Base-by-base conservation (phyloP, 805 yeast species). In the Ogataea allantospora region DNA sequence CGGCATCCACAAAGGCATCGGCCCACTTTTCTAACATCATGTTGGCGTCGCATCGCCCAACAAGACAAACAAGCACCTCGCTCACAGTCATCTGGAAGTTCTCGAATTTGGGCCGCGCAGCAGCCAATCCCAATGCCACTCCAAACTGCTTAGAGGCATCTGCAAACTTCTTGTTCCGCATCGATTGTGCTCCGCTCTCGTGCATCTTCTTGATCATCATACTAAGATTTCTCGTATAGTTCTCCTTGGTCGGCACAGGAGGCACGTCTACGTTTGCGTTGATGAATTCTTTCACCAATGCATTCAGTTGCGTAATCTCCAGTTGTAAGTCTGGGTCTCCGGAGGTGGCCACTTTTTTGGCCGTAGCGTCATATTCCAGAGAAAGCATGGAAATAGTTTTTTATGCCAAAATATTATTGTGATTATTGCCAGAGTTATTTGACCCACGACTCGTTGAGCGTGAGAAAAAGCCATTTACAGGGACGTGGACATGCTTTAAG, bases 401-500 rank as follows among this genome's bases (percentile, higher is more conserved):
- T 27, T 11, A 79, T 82, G 88, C 82, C 79, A 3, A 74, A 80
- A 46, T 84, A 80, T 58, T 83, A 81, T 63, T 88, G 96, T 61
- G 93, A 83, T 50, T 88, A 87, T 57, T 88, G 96, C 58, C 78
- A 78, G 54, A 77, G 88, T 13, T 82, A 83, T 51, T 65, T 88
- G 41, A 88, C 96, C 1, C 96, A 88, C 57, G 95, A 87, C 60
- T 83, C 93, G n/a, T 67, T 78, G 51, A 83, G 93, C 63, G 96
- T 88, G 38, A 65, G 95, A 15, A 81, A 83, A 53, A 79, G 88
- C 27, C 96, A 88, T 60, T 59, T 84, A 27, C 66, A 73, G 26
- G 96, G 96, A 7, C 77, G 75, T 50, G 81, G 84, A 58, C 96
- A 88, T 60, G 67, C 84, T 28, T 71, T 75, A 43, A 69, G 74